Evolutionary conservation across 1,139 yeast genomes (phyloP), one percentile per base, ranked within the genome.

Genomic region (Meyerozyma sp.): DNA sequence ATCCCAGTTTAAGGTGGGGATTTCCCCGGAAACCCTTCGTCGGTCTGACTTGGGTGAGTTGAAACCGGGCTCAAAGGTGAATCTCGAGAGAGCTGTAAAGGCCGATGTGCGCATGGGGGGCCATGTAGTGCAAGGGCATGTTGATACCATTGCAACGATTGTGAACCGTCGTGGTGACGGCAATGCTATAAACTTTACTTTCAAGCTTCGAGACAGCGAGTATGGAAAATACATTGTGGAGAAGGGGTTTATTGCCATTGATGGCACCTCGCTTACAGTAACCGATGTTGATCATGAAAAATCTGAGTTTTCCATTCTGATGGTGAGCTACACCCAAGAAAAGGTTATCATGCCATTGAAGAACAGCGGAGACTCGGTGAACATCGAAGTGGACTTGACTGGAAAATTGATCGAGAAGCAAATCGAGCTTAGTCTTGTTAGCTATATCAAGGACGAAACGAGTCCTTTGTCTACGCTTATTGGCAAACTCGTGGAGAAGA

Each of bases 91-190:
- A 49, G 98, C 98, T 0, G 90, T 93, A 28, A 47, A 77, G 58
- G 53, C 87, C 75, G 90, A 87, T 43, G 90, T 84, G 10, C 73
- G 98, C 49, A 80, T 91, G 57, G 98, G 99, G 25, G 98, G 99
- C 1, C 99, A 93, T 64, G 81, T 91, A 49, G 98, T 93, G 1
- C 98, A 93, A 57, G 99, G 98, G 11, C 99, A 93, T 66, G 91
- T 94, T 29, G 98, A 93, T 59, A 88, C 97, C 0, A 74, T 84
- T 27, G 97, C 96, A 4, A 65, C 66, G 28, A 85, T 94, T 34
- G 75, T 76, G 1, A 61, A 65, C 2, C 72, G 67, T 29, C 65
- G 51, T 7, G 66, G 77, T 0, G 98, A 91, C 57, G 94, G 86
- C 3, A 87, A 90, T 62, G 85, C 98, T 2, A 69, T 90, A 32